These are phyloP conservation scores for Lachancea fermentati DNA, from an alignment of 805 yeast genomes.

Conservation along the genomic window DNA sequence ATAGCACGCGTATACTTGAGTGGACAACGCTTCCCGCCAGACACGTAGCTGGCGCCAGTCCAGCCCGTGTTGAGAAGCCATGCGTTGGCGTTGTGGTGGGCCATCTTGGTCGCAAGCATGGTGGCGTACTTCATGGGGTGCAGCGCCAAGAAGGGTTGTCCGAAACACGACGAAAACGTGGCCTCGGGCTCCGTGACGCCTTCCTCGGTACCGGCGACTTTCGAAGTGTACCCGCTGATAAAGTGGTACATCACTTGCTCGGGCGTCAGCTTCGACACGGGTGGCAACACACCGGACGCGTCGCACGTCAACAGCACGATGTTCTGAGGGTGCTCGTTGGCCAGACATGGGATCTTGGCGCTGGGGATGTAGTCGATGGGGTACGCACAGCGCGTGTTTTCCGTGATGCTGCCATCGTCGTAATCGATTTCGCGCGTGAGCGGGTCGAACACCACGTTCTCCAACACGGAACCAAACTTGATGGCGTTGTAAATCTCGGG, in stretches of 20 bases:
- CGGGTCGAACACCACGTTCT: slow-evolving; percentile 85
- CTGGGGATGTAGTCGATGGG: slow-evolving; percentile 96
- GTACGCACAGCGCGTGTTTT: slow-evolving; percentile 97
- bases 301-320: slow-evolving; percentile 92
- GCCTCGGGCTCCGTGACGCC: slow-evolving; percentile 99
- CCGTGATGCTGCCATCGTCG: slow-evolving; percentile 75
- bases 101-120: slow-evolving; percentile 90
- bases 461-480: slow-evolving; percentile 89
- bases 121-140: slow-evolving; percentile 98
- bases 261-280: slow-evolving; percentile 87
- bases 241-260: slow-evolving; percentile 99
- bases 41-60: slow-evolving; percentile 89
- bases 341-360: slow-evolving; percentile 91
- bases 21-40: slow-evolving; percentile 97
- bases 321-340: slow-evolving; percentile 87
- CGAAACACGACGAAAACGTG: slow-evolving; percentile 96
- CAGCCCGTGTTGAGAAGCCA: slow-evolving; percentile 98
- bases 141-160: slow-evolving; percentile 96
- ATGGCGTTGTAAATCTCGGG: slow-evolving; percentile 96
- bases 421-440: slow-evolving; percentile 78
- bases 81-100: slow-evolving; percentile 82
- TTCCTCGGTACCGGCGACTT: slow-evolving; percentile 99
- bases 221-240: slow-evolving; percentile 96
- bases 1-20: slow-evolving; percentile 96
- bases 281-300: slow-evolving; percentile 97